Evolutionary conservation across 1,139 yeast genomes (phyloP), one percentile per base, ranked within the genome.

Genomic region (Spencermartinsiella ligniputridi): DNA sequence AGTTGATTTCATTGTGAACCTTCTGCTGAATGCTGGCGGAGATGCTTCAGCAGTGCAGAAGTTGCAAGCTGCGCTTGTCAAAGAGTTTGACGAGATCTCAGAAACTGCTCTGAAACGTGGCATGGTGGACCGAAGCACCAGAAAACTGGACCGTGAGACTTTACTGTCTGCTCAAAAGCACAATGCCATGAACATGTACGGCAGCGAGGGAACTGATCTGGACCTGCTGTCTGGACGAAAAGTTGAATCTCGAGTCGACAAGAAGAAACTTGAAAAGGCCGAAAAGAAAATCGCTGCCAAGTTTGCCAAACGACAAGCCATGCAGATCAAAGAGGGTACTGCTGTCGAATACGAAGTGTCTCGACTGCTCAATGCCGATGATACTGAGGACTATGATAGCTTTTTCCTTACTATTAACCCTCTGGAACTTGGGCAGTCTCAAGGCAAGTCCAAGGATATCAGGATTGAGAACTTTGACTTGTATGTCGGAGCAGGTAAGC

Each of bases 201-300:
- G 62, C 32, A 55, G 18, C 66, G 89, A 89, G 20, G 76, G 83
- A 21, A 78, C 79, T 50, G 96, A 89, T 61, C 83, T 92, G 54
- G 97, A 90, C 39, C 63, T 68, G 51, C 94, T 90, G 54, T 76
- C 95, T 1, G 96, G 97, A 41, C 78, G 96, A 67, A 82, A 83
- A 57, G 84, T 89, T 71, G 97, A 92, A 64, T 82, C 94, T 46
- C 79, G 95, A 61, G 99, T 92, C 40, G 98, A 92, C 66, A 85
- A 83, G 73, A 90, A 89, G 80, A 92, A 92, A 67, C 78, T 92
- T 62, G 97, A 90, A 63, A 92, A 92, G 68, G 98, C 96, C 49
- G 98, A 92, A 70, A 79, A 90, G 61, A 92, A 92, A 72, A 90
- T 92, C 64, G 97, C 97, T 32, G 89, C 92, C 61, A 92, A 92